Conservation (phyloP, 1,284 basidiomycete genomes). For the Trametes pubescens region DNA sequence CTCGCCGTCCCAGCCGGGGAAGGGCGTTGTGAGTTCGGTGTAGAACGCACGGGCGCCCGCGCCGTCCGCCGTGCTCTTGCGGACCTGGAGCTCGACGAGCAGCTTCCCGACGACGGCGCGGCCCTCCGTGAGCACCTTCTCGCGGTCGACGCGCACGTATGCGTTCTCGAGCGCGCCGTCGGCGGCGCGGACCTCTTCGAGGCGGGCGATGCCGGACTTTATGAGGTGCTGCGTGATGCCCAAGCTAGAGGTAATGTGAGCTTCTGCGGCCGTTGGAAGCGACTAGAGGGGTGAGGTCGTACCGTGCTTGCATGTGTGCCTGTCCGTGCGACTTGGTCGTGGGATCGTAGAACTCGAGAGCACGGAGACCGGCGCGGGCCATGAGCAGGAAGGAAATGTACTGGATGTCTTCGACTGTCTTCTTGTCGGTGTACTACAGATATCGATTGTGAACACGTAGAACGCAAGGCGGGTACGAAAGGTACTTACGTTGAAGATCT, state of each 20-base stretch:
- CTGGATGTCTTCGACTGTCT: constrained; percentile 80
- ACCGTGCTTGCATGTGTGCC: constrained; percentile 93
- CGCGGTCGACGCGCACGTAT: constrained; percentile 77
- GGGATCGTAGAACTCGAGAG: constrained; percentile 86
- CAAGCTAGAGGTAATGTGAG: constrained; percentile 52
- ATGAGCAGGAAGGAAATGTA: constrained; percentile 85
- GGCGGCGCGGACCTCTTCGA: constrained; percentile 70
- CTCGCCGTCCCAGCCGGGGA: constrained; percentile 75
- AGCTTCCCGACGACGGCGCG: constrained; percentile 74
- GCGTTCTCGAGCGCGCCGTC: constrained; percentile 70
- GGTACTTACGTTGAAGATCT: constrained; percentile 73
- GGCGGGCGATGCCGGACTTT: constrained; percentile 69
- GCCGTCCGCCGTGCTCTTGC: constrained; percentile 85
- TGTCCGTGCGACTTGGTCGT: constrained; percentile 84
- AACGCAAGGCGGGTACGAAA: neutral
- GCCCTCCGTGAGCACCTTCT: constrained; percentile 69
- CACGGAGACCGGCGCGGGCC: constrained; percentile 83
- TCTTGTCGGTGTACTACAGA: constrained; percentile 66
- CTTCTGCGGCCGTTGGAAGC: neutral
- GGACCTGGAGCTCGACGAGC: constrained; percentile 80
- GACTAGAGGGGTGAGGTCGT: constrained; percentile 34
- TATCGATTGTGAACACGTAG: constrained; percentile 7
- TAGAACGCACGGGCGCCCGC: constrained; percentile 79
- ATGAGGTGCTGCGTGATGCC: constrained; percentile 85
- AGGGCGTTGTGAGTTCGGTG: constrained; percentile 75